These are phyloP conservation scores for Brasilioporus rufonigricans DNA, from an alignment of 768 basidiomycete species.

Conservation along the genomic window DNA sequence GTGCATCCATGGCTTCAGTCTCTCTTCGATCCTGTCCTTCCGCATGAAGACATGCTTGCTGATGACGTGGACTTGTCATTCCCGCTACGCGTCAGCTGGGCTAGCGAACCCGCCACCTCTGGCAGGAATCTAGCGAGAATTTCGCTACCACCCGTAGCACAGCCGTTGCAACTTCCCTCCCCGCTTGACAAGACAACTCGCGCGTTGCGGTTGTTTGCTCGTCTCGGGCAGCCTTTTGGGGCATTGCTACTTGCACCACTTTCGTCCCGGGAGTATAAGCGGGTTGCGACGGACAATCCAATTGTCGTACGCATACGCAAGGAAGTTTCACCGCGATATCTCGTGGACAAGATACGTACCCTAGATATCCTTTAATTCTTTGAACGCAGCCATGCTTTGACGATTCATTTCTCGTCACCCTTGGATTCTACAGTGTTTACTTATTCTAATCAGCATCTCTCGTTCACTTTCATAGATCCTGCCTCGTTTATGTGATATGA, in stretches of 20 bases:
- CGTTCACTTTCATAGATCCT: too few species aligned
- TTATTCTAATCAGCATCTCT: too few species aligned
- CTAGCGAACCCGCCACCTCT: background rate
- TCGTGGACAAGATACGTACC: conserved; percentile 14
- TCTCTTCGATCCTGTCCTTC: conserved; percentile 16
- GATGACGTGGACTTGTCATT: conserved; percentile 5
- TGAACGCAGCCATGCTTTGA: background rate
- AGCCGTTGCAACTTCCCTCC: conserved; percentile 4
- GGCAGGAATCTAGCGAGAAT: background rate
- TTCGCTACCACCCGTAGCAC: background rate
- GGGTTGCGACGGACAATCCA: conserved; percentile 16
- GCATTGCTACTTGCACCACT: conserved; percentile 13
- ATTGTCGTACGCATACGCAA: conserved; percentile 13
- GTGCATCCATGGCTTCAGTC: conserved; percentile 19
- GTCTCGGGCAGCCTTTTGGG: conserved; percentile 1
- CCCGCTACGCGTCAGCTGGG: background rate
- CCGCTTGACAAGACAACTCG: conserved; percentile 16
- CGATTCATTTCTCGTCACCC: too few species aligned
- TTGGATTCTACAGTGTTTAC: too few species aligned
- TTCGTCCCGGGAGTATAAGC: conserved; percentile 13
- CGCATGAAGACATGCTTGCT: conserved; percentile 20
- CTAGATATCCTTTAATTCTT: conserved; percentile 13
- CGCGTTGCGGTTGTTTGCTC: conserved; percentile 11
- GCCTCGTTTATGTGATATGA: too few species aligned
- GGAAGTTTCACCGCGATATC: conserved; percentile 3